Base-by-base conservation (phyloP, 2,329 filamentous ascomycete species). In the Alternaria infectoria region DNA sequence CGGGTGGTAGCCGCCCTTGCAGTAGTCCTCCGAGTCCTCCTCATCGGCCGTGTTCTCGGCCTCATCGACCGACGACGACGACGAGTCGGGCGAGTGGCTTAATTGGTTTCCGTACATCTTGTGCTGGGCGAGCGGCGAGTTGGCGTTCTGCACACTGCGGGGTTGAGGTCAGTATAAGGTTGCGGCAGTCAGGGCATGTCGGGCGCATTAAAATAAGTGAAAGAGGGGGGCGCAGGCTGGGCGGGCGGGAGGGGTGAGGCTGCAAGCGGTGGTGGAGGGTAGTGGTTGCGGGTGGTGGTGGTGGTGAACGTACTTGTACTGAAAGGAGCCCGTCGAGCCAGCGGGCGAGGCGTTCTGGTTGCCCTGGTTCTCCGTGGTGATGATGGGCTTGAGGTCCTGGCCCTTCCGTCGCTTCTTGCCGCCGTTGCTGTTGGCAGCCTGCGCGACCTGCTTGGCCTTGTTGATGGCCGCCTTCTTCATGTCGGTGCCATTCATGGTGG, bases 21-120 rank as follows among this genome's bases (percentile, higher is more conserved):
- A 97, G 85, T 99, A 99, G 82, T 99, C 96, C 82, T 98, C 95
- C 51, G 93, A 97, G 82, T 99, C 96, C 83, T 99, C 96, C 83
- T 99, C 96, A 79, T 98, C 96, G 77, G 94, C 95, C 43, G 95
- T 97, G 79, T 96, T 94, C 76, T 97, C 94, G 81, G 91, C 89
- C 65, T 82, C 83, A 79, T 97, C 94, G 82, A 95, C 93, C 72
- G 89, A 90, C 50, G 92, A 92, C 64, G 90, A 92, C 59, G 89
- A 88, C 57, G 92, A 91, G 56, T 91, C 91, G 63, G 92, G 91
- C 66, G 93, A 95, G 73, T 90, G 86, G 85, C 83, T 90, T 82
- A 88, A 86, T 84, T 84, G 84, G 81, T 84, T 82, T 66, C 82
- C 80, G 80, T 86, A 85, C 76, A 79, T 78, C 73, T 83, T 84